Evolutionary conservation across 1,284 basidiomycete genomes (phyloP), one percentile per base, ranked within the genome.

Genomic region (Trametes polyzona): DNA sequence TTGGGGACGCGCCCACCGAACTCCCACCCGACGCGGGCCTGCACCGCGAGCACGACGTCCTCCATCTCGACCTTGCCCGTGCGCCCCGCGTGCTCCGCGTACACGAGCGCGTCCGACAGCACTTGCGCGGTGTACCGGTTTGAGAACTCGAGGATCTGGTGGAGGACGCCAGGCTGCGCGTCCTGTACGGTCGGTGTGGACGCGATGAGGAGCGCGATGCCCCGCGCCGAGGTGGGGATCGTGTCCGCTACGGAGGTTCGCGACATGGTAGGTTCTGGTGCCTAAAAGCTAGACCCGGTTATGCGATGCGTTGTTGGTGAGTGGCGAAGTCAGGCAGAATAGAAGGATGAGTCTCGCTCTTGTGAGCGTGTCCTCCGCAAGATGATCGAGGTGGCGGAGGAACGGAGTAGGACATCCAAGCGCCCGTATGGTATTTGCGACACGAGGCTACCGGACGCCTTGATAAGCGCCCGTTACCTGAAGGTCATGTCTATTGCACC

Each of bases 61-160:
- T 98, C 94, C 76, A 93, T 86, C 61, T 96, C 92, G 43, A 96
- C 81, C 73, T 88, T 92, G 54, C 87, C 87, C 1, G 85, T 73
- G 40, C 89, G 79, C 16, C 88, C 89, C 5, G 94, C 96, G 71
- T 99, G 96, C 66, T 98, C 96, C 0, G 95, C 90, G 71, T 98
- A 96, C 23, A 95, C 86, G 59, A 92, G 86, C 11, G 96, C 94
- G 70, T 96, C 93, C 7, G 88, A 88, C 40, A 99, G 78, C 14
- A 98, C 90, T 64, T 98, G 95, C 26, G 90, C 83, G 0, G 95
- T 95, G 74, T 99, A 99, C 75, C 96, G 83, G 72, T 98, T 90
- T 0, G 96, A 88, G 71, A 99, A 98, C 74, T 99, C 96, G 53
- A 98, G 85, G 4, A 99, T 83, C 71, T 98, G 96, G 66, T 96